phyloP scores from a whole-genome alignment of 495 filamentous ascomycete genomes.

The Trichoderma asperelloides region DNA sequence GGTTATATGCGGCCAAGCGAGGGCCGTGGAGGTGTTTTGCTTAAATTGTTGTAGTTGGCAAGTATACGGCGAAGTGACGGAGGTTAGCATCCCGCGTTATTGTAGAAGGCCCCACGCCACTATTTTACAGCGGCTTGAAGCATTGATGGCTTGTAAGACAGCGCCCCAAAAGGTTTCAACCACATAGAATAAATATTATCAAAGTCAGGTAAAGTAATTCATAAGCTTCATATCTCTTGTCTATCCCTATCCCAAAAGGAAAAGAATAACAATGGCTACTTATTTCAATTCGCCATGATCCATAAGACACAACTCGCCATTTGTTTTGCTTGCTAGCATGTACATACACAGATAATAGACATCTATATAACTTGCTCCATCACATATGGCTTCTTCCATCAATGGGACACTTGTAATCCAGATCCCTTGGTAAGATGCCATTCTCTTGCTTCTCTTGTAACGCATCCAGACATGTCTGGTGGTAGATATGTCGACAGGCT shows the following conservation, averaged over 20 bases:
- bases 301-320: background rate
- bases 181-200: no score
- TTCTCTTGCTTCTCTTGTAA: constrained; percentile 31
- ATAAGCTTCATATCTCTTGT: background rate
- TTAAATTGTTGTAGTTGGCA: background rate
- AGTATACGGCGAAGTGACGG: no score
- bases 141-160: no score
- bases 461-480: constrained; percentile 49
- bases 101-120: no score
- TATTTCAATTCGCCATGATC: background rate
- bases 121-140: no score
- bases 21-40: background rate
- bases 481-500: constrained; percentile 55
- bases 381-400: constrained; percentile 29
- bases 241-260: background rate
- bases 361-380: background rate
- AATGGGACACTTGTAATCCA: constrained; percentile 47
- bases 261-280: background rate
- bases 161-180: no score
- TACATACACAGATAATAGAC: background rate
- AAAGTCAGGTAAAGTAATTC: background rate
- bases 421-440: constrained; percentile 20
- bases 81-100: no score
- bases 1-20: no score
- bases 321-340: background rate